Base-by-base conservation (phyloP, 768 basidiomycete species). In the Panaeolus papilionaceus region DNA sequence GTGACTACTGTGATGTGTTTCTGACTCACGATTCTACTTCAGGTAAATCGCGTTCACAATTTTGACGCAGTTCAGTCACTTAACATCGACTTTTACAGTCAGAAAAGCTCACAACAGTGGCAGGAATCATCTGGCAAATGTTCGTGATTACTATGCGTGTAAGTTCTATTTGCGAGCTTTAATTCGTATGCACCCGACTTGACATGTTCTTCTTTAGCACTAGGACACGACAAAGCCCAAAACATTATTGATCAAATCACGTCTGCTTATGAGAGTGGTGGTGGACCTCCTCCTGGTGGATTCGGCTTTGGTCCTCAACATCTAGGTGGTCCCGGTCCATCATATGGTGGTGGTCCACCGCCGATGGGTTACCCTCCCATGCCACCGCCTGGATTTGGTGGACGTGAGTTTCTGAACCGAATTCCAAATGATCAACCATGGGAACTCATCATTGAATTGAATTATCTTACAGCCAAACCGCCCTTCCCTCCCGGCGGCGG, bases 21-120 rank as follows among this genome's bases (percentile, higher is more conserved):
- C 77, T 96, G 74, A 98, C 96, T 62, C 95, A 98, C 80, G 95
- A 98, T 75, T 96, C 95, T 4, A 88, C 95, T 63, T 96, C 95
- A 68, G 95, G 95, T 92, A 69, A 64, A 84, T 76, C 38, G 11
- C 68, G 42, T 38, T 68, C 38, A 61, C 11, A 5, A 38, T 47
- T 44, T 7, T 49, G 61, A 11, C 9, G 44, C 63, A 9, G 14
- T 63, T 61, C 47, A 10, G n/a, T 4, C n/a, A 26, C 16, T 70
- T 39, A 54, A 72, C 37, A 70, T 71, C 67, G 66, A 70, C 61
- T 67, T 63, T 69, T 68, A 61, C 73, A 97, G 96, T 98, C 40
- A 92, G 98, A 70, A 98, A 98, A 80, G 98, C 98, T 64, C 98
- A 99, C 79, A 99, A 99, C 80, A 94, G 92, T 67, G 98, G 98